Evolutionary conservation across 2,329 filamentous ascomycete genomes (phyloP).

Genomic region (Seiridium cupressi): DNA sequence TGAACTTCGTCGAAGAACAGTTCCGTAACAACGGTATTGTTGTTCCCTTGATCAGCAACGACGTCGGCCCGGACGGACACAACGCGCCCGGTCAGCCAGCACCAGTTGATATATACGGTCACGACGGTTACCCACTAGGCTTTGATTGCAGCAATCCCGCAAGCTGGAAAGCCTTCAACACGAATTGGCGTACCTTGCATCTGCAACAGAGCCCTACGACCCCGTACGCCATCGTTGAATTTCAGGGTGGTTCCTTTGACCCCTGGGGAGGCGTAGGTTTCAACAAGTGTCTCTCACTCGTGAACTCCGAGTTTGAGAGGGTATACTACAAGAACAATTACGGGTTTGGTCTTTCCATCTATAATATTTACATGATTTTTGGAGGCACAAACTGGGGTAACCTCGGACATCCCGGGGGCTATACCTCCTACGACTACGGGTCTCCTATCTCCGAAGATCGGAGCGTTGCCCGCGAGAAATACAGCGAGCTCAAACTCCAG

Average conservation of each 20-base stretch:
- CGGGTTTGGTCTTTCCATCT: slow-evolving; percentile 62
- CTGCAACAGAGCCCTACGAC: slow-evolving; percentile 59
- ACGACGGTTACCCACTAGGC: slow-evolving; percentile 37
- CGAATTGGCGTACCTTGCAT: slow-evolving; percentile 51
- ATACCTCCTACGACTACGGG: slow-evolving; percentile 57
- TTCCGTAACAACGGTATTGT: slow-evolving; percentile 65
- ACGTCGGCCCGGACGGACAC: slow-evolving; percentile 57
- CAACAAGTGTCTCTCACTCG: slow-evolving; percentile 59
- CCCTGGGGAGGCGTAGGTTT: slow-evolving; percentile 71
- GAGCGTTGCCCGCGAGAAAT: slow-evolving; percentile 69
- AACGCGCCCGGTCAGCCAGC: slow-evolving; percentile 66
- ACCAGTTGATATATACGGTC: slow-evolving; percentile 51
- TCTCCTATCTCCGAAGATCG: slow-evolving; percentile 67
- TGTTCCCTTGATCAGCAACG: slow-evolving; percentile 74
- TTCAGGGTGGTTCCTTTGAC: slow-evolving; percentile 71
- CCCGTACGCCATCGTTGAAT: slow-evolving; percentile 45
- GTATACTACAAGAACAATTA: slow-evolving; percentile 77
- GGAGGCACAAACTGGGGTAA: slow-evolving; percentile 87
- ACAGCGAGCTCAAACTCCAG: slow-evolving; percentile 74
- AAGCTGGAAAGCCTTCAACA: slow-evolving; percentile 58
- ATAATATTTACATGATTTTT: slow-evolving; percentile 62
- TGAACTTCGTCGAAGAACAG: slow-evolving; percentile 68
- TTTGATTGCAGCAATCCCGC: slow-evolving; percentile 41
- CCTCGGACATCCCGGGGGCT: slow-evolving; percentile 65
- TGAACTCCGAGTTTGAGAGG: slow-evolving; percentile 71